Conservation (phyloP, 1,284 basidiomycete genomes). For the Schizophyllum amplum region DNA sequence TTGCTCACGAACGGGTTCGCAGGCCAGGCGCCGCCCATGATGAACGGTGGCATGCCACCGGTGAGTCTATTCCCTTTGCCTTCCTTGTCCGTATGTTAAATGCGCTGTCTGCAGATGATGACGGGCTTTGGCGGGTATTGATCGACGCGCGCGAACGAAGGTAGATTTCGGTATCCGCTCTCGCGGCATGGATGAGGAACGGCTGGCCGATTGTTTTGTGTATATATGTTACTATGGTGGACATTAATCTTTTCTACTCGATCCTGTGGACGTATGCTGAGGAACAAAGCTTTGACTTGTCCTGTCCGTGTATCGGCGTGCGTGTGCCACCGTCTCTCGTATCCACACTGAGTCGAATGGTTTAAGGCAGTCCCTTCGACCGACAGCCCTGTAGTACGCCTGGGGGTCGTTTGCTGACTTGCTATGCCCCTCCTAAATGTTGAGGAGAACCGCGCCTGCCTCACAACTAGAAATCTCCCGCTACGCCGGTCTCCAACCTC, state of each 20-base stretch:
- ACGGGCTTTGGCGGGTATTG: constrained; percentile 3
- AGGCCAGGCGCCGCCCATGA: not conserved
- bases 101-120: not conserved
- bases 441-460: too few relatives aligned
- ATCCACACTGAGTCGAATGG: too few relatives aligned
- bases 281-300: too few relatives aligned
- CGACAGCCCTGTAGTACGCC: too few relatives aligned
- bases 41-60: constrained; percentile 2
- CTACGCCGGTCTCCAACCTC: too few relatives aligned
- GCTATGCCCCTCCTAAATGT: too few relatives aligned
- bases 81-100: not conserved
- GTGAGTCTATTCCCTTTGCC: not conserved
- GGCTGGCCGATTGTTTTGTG: not conserved
- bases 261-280: not conserved
- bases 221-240: not conserved
- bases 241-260: not conserved
- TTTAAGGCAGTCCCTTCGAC: too few relatives aligned
- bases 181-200: not conserved
- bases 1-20: constrained; percentile 58
- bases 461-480: too few relatives aligned
- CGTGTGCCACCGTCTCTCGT: too few relatives aligned
- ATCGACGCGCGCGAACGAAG: not conserved
- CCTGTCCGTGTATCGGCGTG: too few relatives aligned
- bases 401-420: too few relatives aligned
- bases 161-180: not conserved